phyloP scores from a whole-genome alignment of 306 rosid genomes.

The Neltuma alba region DNA sequence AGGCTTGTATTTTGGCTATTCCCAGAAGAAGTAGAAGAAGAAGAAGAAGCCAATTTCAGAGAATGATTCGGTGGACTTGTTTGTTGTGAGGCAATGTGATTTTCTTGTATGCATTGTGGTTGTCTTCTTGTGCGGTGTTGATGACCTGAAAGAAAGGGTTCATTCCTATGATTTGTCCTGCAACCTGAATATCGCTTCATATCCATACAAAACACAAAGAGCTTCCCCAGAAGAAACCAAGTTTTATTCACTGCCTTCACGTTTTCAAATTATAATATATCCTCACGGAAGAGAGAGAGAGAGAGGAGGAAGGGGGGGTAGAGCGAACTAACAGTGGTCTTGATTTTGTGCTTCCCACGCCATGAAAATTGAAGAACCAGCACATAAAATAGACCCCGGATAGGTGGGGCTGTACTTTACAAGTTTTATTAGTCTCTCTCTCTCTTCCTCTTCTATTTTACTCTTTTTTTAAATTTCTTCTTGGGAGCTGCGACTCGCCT shows the following conservation, averaged over 20 bases:
- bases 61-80: constrained; percentile 54
- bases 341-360: constrained; percentile 51
- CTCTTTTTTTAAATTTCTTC: constrained; percentile 16
- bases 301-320: constrained; percentile 30
- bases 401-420: constrained; percentile 55
- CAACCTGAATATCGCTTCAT: constrained; percentile 64
- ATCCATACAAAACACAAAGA: constrained; percentile 64
- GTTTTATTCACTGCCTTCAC: constrained; percentile 51
- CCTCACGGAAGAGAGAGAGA: constrained; percentile 5
- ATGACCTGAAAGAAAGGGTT: constrained; percentile 39
- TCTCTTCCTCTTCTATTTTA: background rate
- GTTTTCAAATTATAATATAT: constrained; percentile 60
- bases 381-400: constrained; percentile 41
- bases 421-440: constrained; percentile 32
- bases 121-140: constrained; percentile 60
- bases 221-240: constrained; percentile 46
- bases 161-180: constrained; percentile 59
- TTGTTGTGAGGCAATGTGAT: constrained; percentile 48
- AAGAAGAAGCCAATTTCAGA: constrained; percentile 51
- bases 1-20: constrained; percentile 12
- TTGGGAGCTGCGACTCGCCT: background rate
- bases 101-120: constrained; percentile 64
- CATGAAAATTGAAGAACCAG: constrained; percentile 50
- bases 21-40: constrained; percentile 28
- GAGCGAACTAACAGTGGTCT: constrained; percentile 36